Conservation (phyloP, 306 rosid species). For the Potentilla sterilis region DNA sequence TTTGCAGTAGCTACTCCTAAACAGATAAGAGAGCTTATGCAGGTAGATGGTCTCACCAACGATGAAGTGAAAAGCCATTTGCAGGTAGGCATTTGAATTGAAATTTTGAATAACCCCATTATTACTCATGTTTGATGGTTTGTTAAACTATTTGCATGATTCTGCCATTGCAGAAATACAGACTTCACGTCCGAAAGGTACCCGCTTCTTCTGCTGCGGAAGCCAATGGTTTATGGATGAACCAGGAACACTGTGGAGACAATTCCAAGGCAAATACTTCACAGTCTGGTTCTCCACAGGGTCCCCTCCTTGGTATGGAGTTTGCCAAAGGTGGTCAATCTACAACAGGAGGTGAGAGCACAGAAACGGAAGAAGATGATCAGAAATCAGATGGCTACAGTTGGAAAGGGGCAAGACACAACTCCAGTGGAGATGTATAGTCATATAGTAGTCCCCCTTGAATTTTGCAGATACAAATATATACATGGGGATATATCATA, state of each 20-base stretch:
- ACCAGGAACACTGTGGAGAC: constrained; percentile 46
- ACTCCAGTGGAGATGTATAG: constrained; percentile 38
- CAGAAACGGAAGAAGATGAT: constrained; percentile 69
- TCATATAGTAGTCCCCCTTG: constrained; percentile 22
- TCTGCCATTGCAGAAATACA: constrained; percentile 63
- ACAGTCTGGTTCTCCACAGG: constrained; percentile 67
- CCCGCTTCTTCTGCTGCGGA: constrained; percentile 38
- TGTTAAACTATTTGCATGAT: background rate
- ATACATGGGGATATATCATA: constrained; percentile 28
- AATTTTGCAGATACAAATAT: constrained; percentile 44
- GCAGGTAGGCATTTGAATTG: constrained; percentile 43
- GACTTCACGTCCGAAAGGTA: constrained; percentile 71
- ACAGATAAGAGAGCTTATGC: constrained; percentile 88
- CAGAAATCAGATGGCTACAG: constrained; percentile 77
- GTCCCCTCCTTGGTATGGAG: constrained; percentile 52
- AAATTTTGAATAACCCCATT: background rate
- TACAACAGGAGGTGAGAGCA: constrained; percentile 47
- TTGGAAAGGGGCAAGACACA: constrained; percentile 52
- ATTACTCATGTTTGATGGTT: background rate
- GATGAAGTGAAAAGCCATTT: constrained; percentile 98
- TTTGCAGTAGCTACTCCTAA: constrained; percentile 89
- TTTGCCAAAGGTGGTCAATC: constrained; percentile 59
- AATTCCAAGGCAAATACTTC: constrained; percentile 41
- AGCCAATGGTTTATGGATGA: constrained; percentile 40
- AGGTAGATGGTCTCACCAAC: constrained; percentile 79